Conservation (phyloP, 2,329 filamentous ascomycete species). For the Sarocladium oryzae region DNA sequence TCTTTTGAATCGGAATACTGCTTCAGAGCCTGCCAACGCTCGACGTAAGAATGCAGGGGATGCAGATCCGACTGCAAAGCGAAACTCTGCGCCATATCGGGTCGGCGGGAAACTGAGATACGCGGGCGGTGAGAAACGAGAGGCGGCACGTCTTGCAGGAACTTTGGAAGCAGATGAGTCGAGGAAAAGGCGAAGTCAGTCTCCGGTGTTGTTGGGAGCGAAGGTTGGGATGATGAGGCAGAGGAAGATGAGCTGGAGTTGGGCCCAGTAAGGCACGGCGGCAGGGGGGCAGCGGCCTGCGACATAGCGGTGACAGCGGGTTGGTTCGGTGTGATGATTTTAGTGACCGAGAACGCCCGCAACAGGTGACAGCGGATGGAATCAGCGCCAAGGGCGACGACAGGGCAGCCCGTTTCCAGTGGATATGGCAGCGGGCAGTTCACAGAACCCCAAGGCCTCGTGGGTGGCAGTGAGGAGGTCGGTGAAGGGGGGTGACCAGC, state of each 20-base stretch:
- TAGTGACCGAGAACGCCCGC: too few species aligned
- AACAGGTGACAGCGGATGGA: too few species aligned
- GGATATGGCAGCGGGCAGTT: too few species aligned
- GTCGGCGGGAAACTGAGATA: too few species aligned
- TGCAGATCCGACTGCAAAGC: slow-evolving; percentile 3
- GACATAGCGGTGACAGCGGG: not conserved
- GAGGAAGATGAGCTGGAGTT: not conserved
- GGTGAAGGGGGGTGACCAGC: too few species aligned
- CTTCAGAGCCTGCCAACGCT: slow-evolving; percentile 2
- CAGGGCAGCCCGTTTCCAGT: too few species aligned
- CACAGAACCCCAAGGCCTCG: too few species aligned
- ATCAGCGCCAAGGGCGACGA: too few species aligned
- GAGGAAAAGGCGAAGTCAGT: not conserved
- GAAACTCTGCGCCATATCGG: not conserved
- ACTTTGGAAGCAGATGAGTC: not conserved
- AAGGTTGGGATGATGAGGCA: not conserved
- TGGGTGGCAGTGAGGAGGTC: too few species aligned
- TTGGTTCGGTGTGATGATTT: too few species aligned
- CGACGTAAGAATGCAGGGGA: not conserved
- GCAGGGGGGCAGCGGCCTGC: not conserved
- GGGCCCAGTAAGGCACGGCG: not conserved
- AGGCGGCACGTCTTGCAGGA: not conserved
- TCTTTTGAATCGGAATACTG: slow-evolving; percentile 1
- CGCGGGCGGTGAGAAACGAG: not conserved
- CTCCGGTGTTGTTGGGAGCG: not conserved